Conservation (phyloP, 2,329 filamentous ascomycete species). For the Neofusicoccum parvum region DNA sequence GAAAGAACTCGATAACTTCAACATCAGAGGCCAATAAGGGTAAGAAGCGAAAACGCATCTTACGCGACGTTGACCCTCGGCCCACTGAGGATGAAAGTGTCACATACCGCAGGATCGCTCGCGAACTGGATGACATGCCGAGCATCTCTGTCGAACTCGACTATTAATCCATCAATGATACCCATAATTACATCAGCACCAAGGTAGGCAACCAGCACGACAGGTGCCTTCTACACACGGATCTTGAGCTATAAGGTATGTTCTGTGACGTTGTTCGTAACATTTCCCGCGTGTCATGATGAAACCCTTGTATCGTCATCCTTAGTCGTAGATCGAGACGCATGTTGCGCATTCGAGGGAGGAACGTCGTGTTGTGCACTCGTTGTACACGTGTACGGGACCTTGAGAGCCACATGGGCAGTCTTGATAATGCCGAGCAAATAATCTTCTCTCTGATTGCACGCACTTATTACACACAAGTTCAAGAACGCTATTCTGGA, state of each 20-base stretch:
- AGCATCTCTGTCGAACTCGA: constrained; percentile 47
- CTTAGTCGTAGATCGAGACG: constrained; percentile 72
- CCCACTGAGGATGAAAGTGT: constrained; percentile 28
- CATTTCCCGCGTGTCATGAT: constrained; percentile 61
- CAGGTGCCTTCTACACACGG: not conserved
- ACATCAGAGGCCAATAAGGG: constrained; percentile 29
- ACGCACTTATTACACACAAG: not conserved
- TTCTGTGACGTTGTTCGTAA: not conserved
- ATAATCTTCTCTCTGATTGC: constrained; percentile 22
- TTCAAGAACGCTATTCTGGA: not conserved
- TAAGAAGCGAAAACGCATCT: constrained; percentile 40
- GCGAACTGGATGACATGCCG: constrained; percentile 32
- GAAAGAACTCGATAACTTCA: constrained; percentile 21
- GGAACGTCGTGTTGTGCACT: constrained; percentile 15
- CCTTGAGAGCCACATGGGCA: constrained; percentile 10
- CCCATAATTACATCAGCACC: not conserved
- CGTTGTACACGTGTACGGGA: constrained; percentile 8
- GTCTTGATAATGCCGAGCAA: constrained; percentile 11
- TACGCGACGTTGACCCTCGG: constrained; percentile 31
- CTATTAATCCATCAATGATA: constrained; percentile 41
- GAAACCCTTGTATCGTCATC: constrained; percentile 92
- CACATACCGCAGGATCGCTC: constrained; percentile 25
- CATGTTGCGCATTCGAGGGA: constrained; percentile 6
- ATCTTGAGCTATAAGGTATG: not conserved
- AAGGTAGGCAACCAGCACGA: not conserved